Evolutionary conservation across 805 yeast genomes (phyloP), one percentile per base, ranked within the genome.

Genomic region (Candida ulmi): DNA sequence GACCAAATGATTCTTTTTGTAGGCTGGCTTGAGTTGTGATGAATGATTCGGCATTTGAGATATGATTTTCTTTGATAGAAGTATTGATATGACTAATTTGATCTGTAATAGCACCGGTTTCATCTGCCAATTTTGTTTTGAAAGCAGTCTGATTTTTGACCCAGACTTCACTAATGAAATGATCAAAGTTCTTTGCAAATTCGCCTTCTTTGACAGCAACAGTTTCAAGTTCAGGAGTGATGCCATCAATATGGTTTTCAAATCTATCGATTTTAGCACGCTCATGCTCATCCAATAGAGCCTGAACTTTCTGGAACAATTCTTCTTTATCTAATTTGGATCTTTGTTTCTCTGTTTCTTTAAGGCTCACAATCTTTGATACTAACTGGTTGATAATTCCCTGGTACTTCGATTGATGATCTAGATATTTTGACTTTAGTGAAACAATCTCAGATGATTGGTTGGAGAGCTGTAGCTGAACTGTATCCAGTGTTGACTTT

Each of bases 371-470:
- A 16, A 52, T 28, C 5, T 32, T 44, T 1, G 18, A 4, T 1
- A 34, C 21, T 19, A 49, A 50, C 3, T 30, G 24, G 2, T 36
- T 40, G 3, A 52, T 39, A 11, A 40, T 16, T 5, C 18, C 21
- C 9, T 41, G 37, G 31, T 45, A 45, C 17, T 45, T 45, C 5
- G 8, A 1, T 26, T 51, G 52, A 32, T 51, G 48, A 2, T 44
- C 42, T 4, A 37, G 9, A 3, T 49, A 29, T 12, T 40, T 49
- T 7, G 27, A 30, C 8, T 50, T 42, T 28, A 52, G 30, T 1
- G 47, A 33, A 5, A 46, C 8, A 8, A 52, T 40, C 15, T 52
- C 54, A 9, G 37, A 34, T 0, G 54, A 31, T 28, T 52, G 57
- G 3, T 48, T 41, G 8, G 38, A 38, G 2, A 51, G 29, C 33